Conservation (phyloP, 2,329 filamentous ascomycete genomes). For the Ramularia endophylla region DNA sequence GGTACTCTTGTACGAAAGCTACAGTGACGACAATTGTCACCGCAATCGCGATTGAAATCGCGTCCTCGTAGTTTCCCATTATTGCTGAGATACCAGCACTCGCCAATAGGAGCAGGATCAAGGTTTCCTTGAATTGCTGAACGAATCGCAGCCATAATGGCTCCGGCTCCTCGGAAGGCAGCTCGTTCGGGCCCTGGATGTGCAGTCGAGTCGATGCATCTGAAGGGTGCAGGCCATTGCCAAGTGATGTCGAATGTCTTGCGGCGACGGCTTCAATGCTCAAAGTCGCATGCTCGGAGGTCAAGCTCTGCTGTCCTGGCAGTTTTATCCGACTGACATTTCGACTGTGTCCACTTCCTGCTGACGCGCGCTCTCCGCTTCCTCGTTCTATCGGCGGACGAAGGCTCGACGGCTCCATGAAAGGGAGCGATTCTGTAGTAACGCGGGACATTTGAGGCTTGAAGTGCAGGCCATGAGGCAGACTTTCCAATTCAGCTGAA, state of each 20-base stretch:
- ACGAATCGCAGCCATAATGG: constrained; percentile 92
- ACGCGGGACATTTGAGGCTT: constrained; percentile 2
- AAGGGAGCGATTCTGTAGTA: constrained; percentile 4
- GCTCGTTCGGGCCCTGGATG: constrained; percentile 84
- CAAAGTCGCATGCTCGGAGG: constrained; percentile 55
- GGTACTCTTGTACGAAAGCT: constrained; percentile 94
- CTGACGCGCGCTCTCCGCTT: background rate
- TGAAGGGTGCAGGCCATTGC: constrained; percentile 69
- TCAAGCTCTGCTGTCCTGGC: constrained; percentile 38
- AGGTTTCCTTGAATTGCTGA: constrained; percentile 93
- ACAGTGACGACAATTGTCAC: constrained; percentile 97
- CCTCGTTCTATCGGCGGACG: too few species aligned
- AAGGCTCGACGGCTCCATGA: too few species aligned
- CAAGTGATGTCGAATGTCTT: constrained; percentile 74
- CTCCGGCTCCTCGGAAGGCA: constrained; percentile 88
- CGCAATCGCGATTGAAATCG: constrained; percentile 88
- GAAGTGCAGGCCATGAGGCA: too few species aligned
- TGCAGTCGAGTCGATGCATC: constrained; percentile 76
- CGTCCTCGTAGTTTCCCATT: constrained; percentile 91
- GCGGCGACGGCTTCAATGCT: constrained; percentile 72
- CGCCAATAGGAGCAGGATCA: constrained; percentile 85
- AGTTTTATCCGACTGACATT: constrained; percentile 27
- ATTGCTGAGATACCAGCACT: constrained; percentile 85
- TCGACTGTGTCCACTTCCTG: constrained; percentile 20
- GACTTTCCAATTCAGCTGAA: too few species aligned